Conservation (phyloP, 345 rosid species). For the Eucalyptus sideroxylon region DNA sequence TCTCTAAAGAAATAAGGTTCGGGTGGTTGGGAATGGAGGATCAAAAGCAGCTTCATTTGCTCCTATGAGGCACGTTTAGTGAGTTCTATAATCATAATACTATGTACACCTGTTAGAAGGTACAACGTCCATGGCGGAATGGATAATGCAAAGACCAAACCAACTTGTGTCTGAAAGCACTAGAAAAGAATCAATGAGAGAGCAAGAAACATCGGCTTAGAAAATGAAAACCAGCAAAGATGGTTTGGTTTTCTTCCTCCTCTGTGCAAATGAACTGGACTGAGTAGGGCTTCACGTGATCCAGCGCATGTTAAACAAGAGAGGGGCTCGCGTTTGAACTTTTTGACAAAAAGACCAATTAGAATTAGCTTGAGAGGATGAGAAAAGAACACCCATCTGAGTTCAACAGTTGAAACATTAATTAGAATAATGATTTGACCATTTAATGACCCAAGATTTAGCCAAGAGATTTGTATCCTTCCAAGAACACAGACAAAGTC, state of each 20-base stretch:
- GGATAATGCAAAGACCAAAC: not conserved
- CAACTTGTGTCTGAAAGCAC: not conserved
- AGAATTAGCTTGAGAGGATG: not conserved
- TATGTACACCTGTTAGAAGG: not conserved
- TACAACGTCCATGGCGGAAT: not conserved
- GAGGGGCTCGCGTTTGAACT: not conserved
- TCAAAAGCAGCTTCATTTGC: not conserved
- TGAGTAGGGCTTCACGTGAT: not conserved
- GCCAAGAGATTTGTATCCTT: not conserved
- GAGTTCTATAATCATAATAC: not conserved
- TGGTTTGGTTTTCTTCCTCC: not conserved
- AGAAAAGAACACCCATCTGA: not conserved
- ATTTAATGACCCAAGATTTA: not conserved
- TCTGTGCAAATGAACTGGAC: not conserved
- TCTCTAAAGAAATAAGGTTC: not conserved
- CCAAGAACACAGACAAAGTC: not conserved
- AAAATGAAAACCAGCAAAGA: not conserved
- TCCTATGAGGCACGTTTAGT: not conserved
- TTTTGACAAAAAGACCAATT: not conserved
- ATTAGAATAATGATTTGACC: not conserved
- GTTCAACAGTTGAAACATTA: not conserved
- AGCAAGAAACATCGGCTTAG: not conserved
- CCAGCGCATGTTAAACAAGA: not conserved
- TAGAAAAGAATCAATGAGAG: not conserved
- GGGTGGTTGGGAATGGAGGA: not conserved